phyloP scores from a whole-genome alignment of 2,329 filamentous ascomycete species.

The Gnomoniopsis smithogilvyi region DNA sequence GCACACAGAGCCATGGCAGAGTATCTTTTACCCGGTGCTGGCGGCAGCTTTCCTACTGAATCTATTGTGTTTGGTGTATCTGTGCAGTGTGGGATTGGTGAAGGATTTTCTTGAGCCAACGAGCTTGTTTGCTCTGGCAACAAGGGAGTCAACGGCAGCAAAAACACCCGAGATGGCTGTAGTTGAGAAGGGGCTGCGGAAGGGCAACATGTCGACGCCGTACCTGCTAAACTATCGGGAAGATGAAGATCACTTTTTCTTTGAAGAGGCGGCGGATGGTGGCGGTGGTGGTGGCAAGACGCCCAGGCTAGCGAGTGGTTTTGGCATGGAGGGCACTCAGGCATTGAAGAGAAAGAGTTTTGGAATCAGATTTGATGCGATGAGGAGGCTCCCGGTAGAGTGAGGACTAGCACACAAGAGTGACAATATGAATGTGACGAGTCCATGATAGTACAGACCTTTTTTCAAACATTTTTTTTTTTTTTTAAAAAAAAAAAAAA shows the following conservation, averaged over 20 bases:
- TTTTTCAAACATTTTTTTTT: no score
- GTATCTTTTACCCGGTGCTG: constrained; percentile 65
- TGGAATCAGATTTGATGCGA: not conserved
- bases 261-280: constrained; percentile 33
- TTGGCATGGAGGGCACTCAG: not conserved
- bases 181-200: not conserved
- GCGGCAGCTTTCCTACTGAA: constrained; percentile 65
- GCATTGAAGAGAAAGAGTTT: not conserved
- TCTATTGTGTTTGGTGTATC: constrained; percentile 60
- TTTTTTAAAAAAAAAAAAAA: no score
- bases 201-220: constrained; percentile 33
- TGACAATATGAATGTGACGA: no score
- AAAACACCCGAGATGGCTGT: constrained; percentile 16
- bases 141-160: constrained; percentile 53
- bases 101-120: constrained; percentile 78
- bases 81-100: constrained; percentile 55
- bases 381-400: not conserved
- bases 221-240: constrained; percentile 39
- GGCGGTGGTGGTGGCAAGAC: not conserved
- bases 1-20: constrained; percentile 57
- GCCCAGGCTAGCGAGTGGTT: not conserved
- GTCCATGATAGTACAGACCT: no score
- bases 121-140: constrained; percentile 68
- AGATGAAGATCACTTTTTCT: constrained; percentile 39
- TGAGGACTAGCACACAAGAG: no score